Evolutionary conservation across 345 rosid genomes (phyloP).

Genomic region (Hevea brasiliensis): DNA sequence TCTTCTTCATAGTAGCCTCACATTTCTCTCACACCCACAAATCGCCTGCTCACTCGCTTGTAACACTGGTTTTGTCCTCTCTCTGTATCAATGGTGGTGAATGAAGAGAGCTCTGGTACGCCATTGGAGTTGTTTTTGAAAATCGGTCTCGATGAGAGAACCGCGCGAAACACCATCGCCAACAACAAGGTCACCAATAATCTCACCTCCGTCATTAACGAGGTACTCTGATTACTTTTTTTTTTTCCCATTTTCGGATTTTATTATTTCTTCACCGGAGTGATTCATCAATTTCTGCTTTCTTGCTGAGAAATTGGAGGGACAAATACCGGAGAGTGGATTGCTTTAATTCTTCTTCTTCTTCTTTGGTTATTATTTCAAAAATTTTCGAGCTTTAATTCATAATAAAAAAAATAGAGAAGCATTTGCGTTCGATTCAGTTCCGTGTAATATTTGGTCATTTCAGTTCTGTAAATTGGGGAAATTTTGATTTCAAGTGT

Average conservation of each 20-base stretch:
- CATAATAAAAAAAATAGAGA: neutral
- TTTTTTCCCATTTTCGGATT: neutral
- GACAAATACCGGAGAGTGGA: neutral
- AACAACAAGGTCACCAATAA: conserved; percentile 83
- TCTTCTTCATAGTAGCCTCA: no score
- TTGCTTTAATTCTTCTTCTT: neutral
- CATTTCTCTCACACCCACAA: no score
- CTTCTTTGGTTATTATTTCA: neutral
- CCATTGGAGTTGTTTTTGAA: conserved; percentile 67
- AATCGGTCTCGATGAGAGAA: conserved; percentile 80
- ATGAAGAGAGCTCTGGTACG: conserved; percentile 13
- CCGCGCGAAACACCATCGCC: conserved; percentile 73
- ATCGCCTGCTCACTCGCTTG: no score
- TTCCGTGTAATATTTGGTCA: neutral
- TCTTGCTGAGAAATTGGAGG: neutral
- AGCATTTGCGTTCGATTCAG: neutral
- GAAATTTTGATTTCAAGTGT: neutral
- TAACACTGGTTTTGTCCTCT: no score
- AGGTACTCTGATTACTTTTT: conserved; percentile 41
- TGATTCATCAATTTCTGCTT: neutral
- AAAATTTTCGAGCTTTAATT: neutral
- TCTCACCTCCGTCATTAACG: conserved; percentile 74
- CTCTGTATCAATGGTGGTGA: neutral
- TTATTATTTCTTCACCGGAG: neutral
- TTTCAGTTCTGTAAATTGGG: neutral